Evolutionary conservation across 1,284 basidiomycete species (phyloP).

Genomic region (Ganoderma multipileum): DNA sequence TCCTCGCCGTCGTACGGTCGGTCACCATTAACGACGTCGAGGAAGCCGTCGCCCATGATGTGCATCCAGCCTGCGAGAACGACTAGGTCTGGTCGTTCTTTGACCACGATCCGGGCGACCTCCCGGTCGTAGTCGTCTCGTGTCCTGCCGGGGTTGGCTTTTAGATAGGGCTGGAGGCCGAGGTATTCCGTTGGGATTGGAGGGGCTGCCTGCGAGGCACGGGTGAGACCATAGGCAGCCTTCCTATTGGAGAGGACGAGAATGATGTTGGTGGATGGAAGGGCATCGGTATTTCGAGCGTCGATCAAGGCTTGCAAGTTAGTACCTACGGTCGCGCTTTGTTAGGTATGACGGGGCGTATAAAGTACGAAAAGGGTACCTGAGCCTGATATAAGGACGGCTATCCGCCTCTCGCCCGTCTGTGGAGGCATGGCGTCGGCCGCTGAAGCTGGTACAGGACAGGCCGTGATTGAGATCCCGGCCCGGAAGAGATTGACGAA

Average conservation of each 20-base stretch:
- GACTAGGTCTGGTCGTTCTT: constrained; percentile 79
- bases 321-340: constrained; percentile 63
- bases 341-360: not conserved
- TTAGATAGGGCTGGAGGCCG: constrained; percentile 86
- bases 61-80: constrained; percentile 99
- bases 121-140: constrained; percentile 89
- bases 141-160: constrained; percentile 75
- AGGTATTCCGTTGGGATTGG: constrained; percentile 88
- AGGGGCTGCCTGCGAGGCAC: constrained; percentile 74
- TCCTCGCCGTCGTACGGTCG: constrained; percentile 42
- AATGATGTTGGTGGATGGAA: constrained; percentile 76
- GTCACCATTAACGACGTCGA: constrained; percentile 58
- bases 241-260: constrained; percentile 94
- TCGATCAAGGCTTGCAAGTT: constrained; percentile 98
- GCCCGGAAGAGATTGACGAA: not conserved
- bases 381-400: constrained; percentile 84
- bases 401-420: constrained; percentile 50
- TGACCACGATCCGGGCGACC: constrained; percentile 77
- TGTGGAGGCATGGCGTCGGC: constrained; percentile 21
- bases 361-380: constrained; percentile 55
- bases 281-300: constrained; percentile 70
- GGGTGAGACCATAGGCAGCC: constrained; percentile 87
- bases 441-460: constrained; percentile 24
- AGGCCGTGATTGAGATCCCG: not conserved
- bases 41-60: constrained; percentile 69